Conservation (phyloP, 2,329 filamentous ascomycete genomes). For the Basipetospora sp. region DNA sequence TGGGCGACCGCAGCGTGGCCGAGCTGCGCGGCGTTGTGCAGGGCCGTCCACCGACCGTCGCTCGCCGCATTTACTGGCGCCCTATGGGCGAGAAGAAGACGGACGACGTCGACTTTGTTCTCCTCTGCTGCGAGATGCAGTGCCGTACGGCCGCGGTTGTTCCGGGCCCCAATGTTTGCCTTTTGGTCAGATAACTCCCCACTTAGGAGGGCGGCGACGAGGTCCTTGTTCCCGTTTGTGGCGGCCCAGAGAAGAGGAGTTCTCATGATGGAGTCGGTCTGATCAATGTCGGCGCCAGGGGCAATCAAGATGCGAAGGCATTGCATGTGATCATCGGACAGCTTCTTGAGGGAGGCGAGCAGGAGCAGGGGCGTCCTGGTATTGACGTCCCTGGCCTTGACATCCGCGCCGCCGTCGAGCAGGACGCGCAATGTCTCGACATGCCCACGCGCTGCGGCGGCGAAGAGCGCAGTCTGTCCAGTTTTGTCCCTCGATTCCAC, state of each 20-base stretch:
- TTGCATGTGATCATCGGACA: not conserved
- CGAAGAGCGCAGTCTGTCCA: slow-evolving; percentile 3
- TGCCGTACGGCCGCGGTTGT: slow-evolving; percentile 17
- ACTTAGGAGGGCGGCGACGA: slow-evolving; percentile 18
- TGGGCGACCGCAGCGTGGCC: slow-evolving; percentile 4
- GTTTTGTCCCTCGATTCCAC: not conserved
- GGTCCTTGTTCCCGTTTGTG: slow-evolving; percentile 18
- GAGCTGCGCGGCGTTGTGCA: slow-evolving; percentile 6
- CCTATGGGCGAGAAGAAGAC: slow-evolving; percentile 9
- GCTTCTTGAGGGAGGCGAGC: slow-evolving; percentile 1
- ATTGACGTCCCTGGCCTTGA: not conserved
- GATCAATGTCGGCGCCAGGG: slow-evolving; percentile 10
- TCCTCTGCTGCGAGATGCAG: slow-evolving; percentile 19
- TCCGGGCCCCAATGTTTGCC: slow-evolving; percentile 14
- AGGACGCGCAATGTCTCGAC: slow-evolving; percentile 2
- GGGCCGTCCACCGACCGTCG: slow-evolving; percentile 5
- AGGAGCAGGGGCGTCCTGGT: not conserved
- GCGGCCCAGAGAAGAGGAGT: slow-evolving; percentile 12
- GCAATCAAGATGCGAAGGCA: slow-evolving; percentile 8
- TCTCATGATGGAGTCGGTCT: slow-evolving; percentile 10
- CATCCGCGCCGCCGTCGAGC: not conserved
- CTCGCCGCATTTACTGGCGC: not conserved
- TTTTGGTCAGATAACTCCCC: slow-evolving; percentile 12
- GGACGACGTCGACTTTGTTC: slow-evolving; percentile 16
- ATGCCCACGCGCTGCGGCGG: slow-evolving; percentile 1